phyloP scores from a whole-genome alignment of 2,329 filamentous ascomycete species.

The Boeremia exigua region DNA sequence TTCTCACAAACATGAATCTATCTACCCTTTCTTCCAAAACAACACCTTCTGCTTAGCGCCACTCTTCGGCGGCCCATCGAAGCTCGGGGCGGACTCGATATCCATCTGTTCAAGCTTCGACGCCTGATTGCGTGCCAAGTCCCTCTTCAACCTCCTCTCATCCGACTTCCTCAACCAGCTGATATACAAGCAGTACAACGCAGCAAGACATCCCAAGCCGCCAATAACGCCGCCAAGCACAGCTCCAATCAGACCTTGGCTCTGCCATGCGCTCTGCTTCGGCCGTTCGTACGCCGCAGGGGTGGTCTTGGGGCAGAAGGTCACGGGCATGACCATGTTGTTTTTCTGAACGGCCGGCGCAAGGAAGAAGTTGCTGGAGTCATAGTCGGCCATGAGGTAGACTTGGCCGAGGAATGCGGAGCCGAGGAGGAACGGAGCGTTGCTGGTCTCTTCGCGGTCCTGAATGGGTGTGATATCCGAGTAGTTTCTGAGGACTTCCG shows the following conservation, averaged over 20 bases:
- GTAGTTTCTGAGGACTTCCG: conserved; percentile 46
- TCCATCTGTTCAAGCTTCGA: conserved; percentile 43
- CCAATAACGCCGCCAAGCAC: conserved; percentile 49
- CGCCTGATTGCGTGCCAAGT: conserved; percentile 34
- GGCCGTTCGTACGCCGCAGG: conserved; percentile 43
- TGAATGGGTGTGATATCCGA: conserved; percentile 49
- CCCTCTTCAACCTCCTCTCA: conserved; percentile 35
- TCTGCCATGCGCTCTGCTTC: conserved; percentile 36
- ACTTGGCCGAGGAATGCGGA: conserved; percentile 51
- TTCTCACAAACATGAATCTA: not conserved
- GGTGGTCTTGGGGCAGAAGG: conserved; percentile 49
- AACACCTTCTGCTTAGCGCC: conserved; percentile 31
- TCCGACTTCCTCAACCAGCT: conserved; percentile 38
- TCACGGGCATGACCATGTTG: conserved; percentile 50
- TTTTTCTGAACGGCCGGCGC: conserved; percentile 49
- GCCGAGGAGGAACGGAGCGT: conserved; percentile 46
- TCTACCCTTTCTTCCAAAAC: conserved; percentile 42
- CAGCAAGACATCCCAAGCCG: conserved; percentile 38
- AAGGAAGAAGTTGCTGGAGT: conserved; percentile 49
- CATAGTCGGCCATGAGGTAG: conserved; percentile 54
- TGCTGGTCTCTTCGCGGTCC: conserved; percentile 34
- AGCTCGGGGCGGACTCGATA: conserved; percentile 39
- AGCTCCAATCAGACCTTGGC: conserved; percentile 47
- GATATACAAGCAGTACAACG: conserved; percentile 38
- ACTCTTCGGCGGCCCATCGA: conserved; percentile 41